These are phyloP conservation scores for Coccomyxa subellipsoidea DNA, from an alignment of 163 green algal species.

Conservation along the genomic window DNA sequence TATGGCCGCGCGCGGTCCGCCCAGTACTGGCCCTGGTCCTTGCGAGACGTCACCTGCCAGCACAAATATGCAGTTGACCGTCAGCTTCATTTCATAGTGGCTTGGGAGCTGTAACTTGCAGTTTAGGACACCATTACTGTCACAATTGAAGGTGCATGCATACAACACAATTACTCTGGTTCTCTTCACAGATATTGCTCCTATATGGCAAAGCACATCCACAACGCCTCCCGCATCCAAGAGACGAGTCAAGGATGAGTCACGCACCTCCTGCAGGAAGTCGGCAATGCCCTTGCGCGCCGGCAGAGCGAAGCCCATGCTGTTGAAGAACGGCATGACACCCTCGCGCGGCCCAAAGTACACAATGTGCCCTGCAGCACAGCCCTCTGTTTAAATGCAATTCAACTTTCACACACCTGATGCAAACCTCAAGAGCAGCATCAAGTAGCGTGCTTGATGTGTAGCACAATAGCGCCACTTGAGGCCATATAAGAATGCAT, in stretches of 20 bases:
- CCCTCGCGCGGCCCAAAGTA: constrained; percentile 65
- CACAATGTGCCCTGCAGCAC: constrained; percentile 30
- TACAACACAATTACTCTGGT: too few relatives aligned
- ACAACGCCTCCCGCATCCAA: too few relatives aligned
- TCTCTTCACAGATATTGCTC: too few relatives aligned
- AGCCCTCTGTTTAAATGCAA: neutral
- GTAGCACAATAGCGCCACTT: too few relatives aligned
- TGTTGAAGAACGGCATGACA: constrained; percentile 73
- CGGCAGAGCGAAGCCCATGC: constrained; percentile 55
- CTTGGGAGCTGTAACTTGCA: too few relatives aligned
- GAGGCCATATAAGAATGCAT: too few relatives aligned
- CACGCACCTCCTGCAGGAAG: constrained; percentile 67
- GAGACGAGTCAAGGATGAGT: neutral
- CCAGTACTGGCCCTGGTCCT: constrained; percentile 49
- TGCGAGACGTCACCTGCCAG: constrained; percentile 24
- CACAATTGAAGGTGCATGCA: too few relatives aligned
- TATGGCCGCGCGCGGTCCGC: neutral
- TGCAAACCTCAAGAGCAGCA: neutral
- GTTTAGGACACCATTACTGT: too few relatives aligned
- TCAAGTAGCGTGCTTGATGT: too few relatives aligned
- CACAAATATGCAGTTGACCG: neutral
- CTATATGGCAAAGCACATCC: too few relatives aligned
- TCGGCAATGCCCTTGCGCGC: constrained; percentile 63
- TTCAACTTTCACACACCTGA: neutral
- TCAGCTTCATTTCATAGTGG: too few relatives aligned